A percentile compares a stretch with the other conserved stretches of the same genome.
These are phyloP conservation scores for Sporothrix schenckii DNA, from an alignment of 2,329 filamentous ascomycete genomes.

Conservation along the genomic window DNA sequence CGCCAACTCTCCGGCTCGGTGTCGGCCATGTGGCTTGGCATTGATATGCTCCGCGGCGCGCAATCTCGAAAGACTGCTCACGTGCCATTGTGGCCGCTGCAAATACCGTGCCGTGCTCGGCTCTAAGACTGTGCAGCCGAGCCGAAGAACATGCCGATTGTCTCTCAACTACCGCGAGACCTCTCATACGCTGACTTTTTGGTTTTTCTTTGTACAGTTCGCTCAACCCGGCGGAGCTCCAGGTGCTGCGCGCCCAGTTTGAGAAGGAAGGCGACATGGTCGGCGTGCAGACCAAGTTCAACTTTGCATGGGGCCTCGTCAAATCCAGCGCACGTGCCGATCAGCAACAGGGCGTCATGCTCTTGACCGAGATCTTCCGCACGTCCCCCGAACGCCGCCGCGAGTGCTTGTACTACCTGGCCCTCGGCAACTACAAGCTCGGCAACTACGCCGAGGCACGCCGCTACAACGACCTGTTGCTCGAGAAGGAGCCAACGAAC, in stretches of 20 bases:
- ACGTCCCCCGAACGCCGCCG: constrained; percentile 87
- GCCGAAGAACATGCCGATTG: neutral
- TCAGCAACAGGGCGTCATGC: constrained; percentile 90
- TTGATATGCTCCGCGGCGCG: neutral
- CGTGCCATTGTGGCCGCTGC: neutral
- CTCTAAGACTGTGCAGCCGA: neutral
- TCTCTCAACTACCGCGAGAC: no score
- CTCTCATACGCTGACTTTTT: neutral
- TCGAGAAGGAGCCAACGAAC: constrained; percentile 90
- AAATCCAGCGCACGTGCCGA: constrained; percentile 84
- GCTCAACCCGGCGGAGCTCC: constrained; percentile 86
- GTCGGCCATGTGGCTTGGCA: neutral
- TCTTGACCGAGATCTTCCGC: constrained; percentile 96
- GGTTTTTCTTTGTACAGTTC: constrained; percentile 58
- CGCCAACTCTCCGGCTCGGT: neutral
- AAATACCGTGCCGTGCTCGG: constrained; percentile 11
- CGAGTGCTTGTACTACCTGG: constrained; percentile 98
- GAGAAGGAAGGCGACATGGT: constrained; percentile 98
- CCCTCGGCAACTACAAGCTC: constrained; percentile 95
- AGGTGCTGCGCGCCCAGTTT: constrained; percentile 90
- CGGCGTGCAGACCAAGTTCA: constrained; percentile 97
- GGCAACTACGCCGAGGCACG: constrained; percentile 95
- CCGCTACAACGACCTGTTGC: constrained; percentile 87
- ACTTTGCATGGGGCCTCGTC: constrained; percentile 98
- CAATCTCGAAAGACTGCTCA: neutral